Evolutionary conservation across 2,329 filamentous ascomycete genomes (phyloP), one percentile per base, ranked within the genome.

Genomic region (Colletotrichum orchidophilum): DNA sequence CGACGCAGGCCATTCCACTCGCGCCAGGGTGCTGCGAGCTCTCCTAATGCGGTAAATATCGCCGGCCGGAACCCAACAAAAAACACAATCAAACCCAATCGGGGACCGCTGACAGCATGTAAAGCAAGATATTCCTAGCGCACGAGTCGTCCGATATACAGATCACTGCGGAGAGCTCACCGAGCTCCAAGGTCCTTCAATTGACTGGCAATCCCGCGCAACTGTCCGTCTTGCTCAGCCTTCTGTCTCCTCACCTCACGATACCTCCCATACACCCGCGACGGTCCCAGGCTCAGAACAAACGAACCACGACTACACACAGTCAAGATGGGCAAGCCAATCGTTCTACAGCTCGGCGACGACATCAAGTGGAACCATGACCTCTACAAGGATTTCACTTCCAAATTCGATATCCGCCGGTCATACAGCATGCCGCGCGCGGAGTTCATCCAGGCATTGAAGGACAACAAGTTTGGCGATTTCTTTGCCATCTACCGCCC

Each of bases 321-420:
- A 27, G 31, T 24, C 58, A 68, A 33, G 24, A 71, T 71, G 68
- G 68, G 58, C 64, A 71, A 68, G 58, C 68, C 68, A 53, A 68
- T 71, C 27, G 68, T 71, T 31, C 58, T 71, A 24, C 68, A 71
- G 64, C 68, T 71, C 64, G 68, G 68, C 53, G 68, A 71, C 64
- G 68, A 71, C 53, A 63, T 71, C 68, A 68, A 68, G 7, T 71
- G 68, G 68, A 71, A 71, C 53, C 68, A 68, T 63, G 68, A 71
- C 21, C 68, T 71, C 53, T 59, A 71, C 68, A 68, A 71, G 53
- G 68, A 71, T 15, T 71, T 71, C 53, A 53, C 52, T 9, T 71
- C 68, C 27, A 63, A 63, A 58, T 71, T 71, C 27, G 68, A 71
- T 31, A 59, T 71, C 53, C 57, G 68, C 24, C 68, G 68, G 49